Evolutionary conservation across 192 early-diverging fungal genomes (phyloP), one percentile per base, ranked within the genome.

Genomic region (Podila horticola): DNA sequence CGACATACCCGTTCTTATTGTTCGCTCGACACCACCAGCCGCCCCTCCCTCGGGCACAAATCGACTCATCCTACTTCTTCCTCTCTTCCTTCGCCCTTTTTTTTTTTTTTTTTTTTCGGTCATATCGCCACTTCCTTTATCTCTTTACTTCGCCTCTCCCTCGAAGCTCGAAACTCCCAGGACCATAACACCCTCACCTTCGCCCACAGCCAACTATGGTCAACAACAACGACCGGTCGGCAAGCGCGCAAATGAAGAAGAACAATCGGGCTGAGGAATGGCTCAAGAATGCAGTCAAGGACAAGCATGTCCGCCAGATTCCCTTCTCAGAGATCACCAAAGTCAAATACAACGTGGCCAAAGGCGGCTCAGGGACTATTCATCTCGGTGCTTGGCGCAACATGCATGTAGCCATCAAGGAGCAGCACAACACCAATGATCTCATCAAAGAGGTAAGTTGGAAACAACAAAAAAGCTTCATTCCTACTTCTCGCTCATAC

Each of bases 371-470:
- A 29, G 76, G 76, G 12, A 79, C 76, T 7, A 79, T 79, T 30
- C 76, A 79, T 72, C 70, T 79, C n/a, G 76, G 76, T 41, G 76
- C 76, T 5, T 79, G 76, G 76, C 41, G 76, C 31, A 79, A 79
- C 45, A 79, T 79, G 76, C 76, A 79, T 26, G 76, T 79, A 29
- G 76, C 76, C 66, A 79, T 79, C 61, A 79, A 79, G 70, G 76
- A 79, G 22, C 76, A 79, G 30, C 76, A 79, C 38, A 79, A 79
- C 24, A 79, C 76, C 13, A 72, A 64, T 31, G 76, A 79, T 51
- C 76, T 79, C 57, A 79, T 79, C 60, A 79, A 79, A 69, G 76
- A 79, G 76, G 76, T 79, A 72, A 67, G 29, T 2, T 20, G 36
- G 2, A 34, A 52, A 30, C 20, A 17, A 52, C 24, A 55, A 24